These are phyloP conservation scores for Pistacia vera DNA, from an alignment of 345 rosid species.

Conservation along the genomic window DNA sequence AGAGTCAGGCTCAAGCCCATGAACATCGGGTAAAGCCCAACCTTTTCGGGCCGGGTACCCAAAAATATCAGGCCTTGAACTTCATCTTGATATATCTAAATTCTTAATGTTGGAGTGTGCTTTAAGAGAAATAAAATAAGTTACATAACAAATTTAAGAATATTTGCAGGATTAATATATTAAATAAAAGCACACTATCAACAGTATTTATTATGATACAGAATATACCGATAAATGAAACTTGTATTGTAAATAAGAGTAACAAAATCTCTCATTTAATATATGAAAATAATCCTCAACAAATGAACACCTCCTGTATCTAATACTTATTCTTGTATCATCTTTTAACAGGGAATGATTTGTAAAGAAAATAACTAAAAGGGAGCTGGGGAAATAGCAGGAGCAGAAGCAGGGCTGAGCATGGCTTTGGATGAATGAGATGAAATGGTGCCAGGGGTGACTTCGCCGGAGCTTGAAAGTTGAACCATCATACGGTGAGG, in stretches of 20 bases:
- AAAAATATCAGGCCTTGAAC: too few species aligned
- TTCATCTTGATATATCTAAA: too few species aligned
- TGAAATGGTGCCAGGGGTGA: conserved; percentile 44
- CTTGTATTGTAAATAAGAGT: neutral
- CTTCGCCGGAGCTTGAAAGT: conserved; percentile 63
- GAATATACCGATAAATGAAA: neutral
- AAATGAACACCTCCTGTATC: neutral
- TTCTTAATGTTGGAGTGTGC: too few species aligned
- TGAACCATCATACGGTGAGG: conserved; percentile 82
- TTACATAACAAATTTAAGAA: too few species aligned
- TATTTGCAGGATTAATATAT: too few species aligned
- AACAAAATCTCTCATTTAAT: neutral
- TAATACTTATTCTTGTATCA: neutral
- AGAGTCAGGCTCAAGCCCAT: too few species aligned
- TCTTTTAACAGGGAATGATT: too few species aligned
- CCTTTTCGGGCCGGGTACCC: too few species aligned
- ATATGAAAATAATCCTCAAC: neutral
- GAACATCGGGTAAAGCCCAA: too few species aligned
- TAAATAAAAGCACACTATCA: too few species aligned
- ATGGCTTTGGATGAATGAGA: neutral
- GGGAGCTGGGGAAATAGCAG: conserved; percentile 12
- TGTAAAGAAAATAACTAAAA: too few species aligned
- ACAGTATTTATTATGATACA: neutral
- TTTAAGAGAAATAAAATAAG: too few species aligned
- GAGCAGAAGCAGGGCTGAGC: conserved; percentile 29